Percentiles rank a stretch among this genome's conserved stretches.
Conservation (phyloP, 139 green algal genomes). For the Trebouxia sp. region DNA sequence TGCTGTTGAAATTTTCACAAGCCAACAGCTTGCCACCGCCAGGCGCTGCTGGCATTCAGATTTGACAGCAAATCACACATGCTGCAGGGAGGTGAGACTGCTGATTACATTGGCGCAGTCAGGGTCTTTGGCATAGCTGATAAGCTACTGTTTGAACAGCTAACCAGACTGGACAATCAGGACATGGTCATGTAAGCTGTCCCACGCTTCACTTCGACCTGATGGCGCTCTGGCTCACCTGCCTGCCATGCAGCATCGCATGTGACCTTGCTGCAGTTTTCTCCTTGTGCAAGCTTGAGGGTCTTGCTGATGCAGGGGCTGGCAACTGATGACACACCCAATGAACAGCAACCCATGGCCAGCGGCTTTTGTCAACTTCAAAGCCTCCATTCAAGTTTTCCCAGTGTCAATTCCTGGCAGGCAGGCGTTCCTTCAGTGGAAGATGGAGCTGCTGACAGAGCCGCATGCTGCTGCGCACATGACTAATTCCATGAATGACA, state of each 20-base stretch:
- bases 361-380: slow-evolving; percentile 23
- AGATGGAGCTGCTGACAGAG: slow-evolving; percentile 31
- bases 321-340: slow-evolving; percentile 24
- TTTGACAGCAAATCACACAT: background rate
- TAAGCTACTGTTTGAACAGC: slow-evolving; percentile 30
- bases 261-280: too few relatives aligned
- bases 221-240: too few relatives aligned
- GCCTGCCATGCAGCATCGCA: too few relatives aligned
- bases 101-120: slow-evolving; percentile 22
- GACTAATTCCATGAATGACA: slow-evolving; percentile 26
- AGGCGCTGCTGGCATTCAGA: background rate
- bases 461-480: slow-evolving; percentile 25
- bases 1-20: background rate
- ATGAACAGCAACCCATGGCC: slow-evolving; percentile 8
- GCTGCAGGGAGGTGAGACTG: slow-evolving; percentile 5
- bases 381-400: slow-evolving; percentile 1
- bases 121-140: slow-evolving; percentile 27
- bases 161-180: slow-evolving; percentile 19
- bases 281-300: too few relatives aligned
- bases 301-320: background rate
- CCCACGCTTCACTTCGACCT: background rate
- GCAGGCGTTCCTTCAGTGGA: slow-evolving; percentile 11
- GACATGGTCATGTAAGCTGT: slow-evolving; percentile 16
- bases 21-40: background rate
- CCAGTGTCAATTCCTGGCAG: background rate